A percentile compares a stretch with the other conserved stretches of the same genome.
These are phyloP conservation scores for Kodamaea kakaduensis DNA, from an alignment of 805 yeast species.

Conservation along the genomic window DNA sequence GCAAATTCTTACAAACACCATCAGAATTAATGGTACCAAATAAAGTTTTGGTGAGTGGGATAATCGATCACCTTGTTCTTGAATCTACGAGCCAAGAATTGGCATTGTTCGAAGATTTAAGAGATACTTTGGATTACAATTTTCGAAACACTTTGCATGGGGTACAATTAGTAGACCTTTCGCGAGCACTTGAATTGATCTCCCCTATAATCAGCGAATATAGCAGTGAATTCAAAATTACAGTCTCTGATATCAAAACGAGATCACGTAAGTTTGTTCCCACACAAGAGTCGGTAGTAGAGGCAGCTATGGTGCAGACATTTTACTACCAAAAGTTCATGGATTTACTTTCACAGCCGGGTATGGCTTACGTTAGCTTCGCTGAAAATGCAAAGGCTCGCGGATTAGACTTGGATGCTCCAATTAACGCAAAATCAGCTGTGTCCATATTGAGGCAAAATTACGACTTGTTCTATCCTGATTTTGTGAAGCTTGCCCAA, in stretches of 20 bases:
- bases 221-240: conserved; percentile 13
- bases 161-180: conserved; percentile 24
- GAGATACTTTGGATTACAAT: conserved; percentile 15
- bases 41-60: conserved; percentile 54
- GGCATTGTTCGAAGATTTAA: conserved; percentile 23
- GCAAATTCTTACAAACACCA: conserved; percentile 1
- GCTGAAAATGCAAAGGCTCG: conserved; percentile 46
- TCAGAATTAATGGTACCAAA: neutral
- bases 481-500: conserved; percentile 40
- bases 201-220: conserved; percentile 14
- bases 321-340: conserved; percentile 53
- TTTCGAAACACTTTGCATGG: conserved; percentile 15
- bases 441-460: conserved; percentile 37
- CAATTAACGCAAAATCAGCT: conserved; percentile 40
- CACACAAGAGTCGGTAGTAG: conserved; percentile 43
- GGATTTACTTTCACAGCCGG: conserved; percentile 26
- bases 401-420: conserved; percentile 45
- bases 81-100: conserved; percentile 15
- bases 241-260: conserved; percentile 56
- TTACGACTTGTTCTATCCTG: conserved; percentile 34
- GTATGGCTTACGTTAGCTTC: conserved; percentile 39
- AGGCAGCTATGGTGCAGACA: conserved; percentile 55
- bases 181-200: conserved; percentile 17
- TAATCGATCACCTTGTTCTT: conserved; percentile 49
- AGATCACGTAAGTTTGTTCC: conserved; percentile 46